phyloP scores from a whole-genome alignment of 164 flowering plant genomes.

The Vitis vinifera region ASM3070453v1 NC_081818.1:26599001-26599500 shows the following conservation, averaged over 20 bases:
- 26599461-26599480: no score
- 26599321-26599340: no score
- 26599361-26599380: no score
- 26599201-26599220: not conserved
- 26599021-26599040: slow-evolving; percentile 97
- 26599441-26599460: no score
- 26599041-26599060: slow-evolving; percentile 97
- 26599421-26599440: no score
- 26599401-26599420: no score
- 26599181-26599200: not conserved
- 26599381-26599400: no score
- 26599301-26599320: no score
- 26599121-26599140: slow-evolving; percentile 91
- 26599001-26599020: slow-evolving; percentile 82
- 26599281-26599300: not conserved
- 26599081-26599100: slow-evolving; percentile 85
- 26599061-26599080: slow-evolving; percentile 71
- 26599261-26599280: not conserved
- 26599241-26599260: not conserved
- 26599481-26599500: no score
- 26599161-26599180: slow-evolving; percentile 7
- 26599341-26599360: no score
- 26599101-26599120: slow-evolving; percentile 99
- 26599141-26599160: slow-evolving; percentile 83
- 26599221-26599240: not conserved